A percentile compares a stretch with the other conserved stretches of the same genome.
phyloP scores from a whole-genome alignment of 169 alveolate species.

The Cryptosporidium baileyi region DNA sequence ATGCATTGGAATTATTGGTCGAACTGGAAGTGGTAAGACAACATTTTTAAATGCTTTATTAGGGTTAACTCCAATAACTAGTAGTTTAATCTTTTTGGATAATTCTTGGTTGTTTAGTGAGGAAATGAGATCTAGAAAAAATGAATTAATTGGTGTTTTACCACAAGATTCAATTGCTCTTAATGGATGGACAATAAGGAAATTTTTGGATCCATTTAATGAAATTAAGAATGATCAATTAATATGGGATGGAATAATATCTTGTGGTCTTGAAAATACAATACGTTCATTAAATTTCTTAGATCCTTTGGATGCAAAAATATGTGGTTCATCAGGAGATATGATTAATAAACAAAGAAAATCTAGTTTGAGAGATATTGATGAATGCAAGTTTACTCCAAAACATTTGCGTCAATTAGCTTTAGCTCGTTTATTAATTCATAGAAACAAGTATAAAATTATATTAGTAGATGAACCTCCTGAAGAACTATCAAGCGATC shows the following conservation, averaged over 20 bases:
- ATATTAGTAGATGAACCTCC: slow-evolving; percentile 84
- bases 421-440: slow-evolving; percentile 78
- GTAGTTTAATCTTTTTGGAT: slow-evolving; percentile 2
- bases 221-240: slow-evolving; percentile 62
- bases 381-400: slow-evolving; percentile 40
- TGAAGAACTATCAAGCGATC: slow-evolving; percentile 27
- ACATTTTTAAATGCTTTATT: slow-evolving; percentile 40
- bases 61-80: slow-evolving; percentile 23
- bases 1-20: slow-evolving; percentile 51
- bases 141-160: slow-evolving; percentile 72
- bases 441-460: slow-evolving; percentile 77
- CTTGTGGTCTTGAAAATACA: slow-evolving; percentile 24
- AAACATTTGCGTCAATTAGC: slow-evolving; percentile 78
- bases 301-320: slow-evolving; percentile 1
- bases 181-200: slow-evolving; percentile 74
- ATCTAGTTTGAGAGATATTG: not conserved
- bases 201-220: slow-evolving; percentile 73
- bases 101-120: slow-evolving; percentile 8
- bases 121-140: slow-evolving; percentile 32
- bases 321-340: not conserved
- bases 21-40: slow-evolving; percentile 67
- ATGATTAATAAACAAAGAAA: not conserved
- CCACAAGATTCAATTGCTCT: slow-evolving; percentile 76
- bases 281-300: not conserved
- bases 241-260: slow-evolving; percentile 54